A percentile compares a stretch with the other conserved stretches of the same genome.
These are phyloP conservation scores for Firmiana major DNA, from an alignment of 345 rosid species.

Conservation along the genomic window DNA sequence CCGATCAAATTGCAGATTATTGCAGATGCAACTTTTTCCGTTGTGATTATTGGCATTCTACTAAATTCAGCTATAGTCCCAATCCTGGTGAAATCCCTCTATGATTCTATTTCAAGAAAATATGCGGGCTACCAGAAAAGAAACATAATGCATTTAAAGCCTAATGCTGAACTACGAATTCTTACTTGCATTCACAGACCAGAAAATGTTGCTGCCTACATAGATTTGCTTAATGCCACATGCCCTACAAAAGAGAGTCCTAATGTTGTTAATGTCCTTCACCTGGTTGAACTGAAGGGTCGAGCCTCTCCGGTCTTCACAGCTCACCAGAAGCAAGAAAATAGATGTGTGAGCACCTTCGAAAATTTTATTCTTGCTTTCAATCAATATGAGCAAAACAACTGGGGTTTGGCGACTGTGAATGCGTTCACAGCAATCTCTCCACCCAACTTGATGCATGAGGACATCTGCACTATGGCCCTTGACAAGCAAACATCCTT, in stretches of 20 bases:
- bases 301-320: conserved; percentile 29
- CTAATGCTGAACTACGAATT: conserved; percentile 24
- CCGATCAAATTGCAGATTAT: conserved; percentile 5
- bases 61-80: conserved; percentile 32
- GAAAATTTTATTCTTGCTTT: conserved; percentile 26
- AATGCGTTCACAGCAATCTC: conserved; percentile 41
- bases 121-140: conserved; percentile 38
- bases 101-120: conserved; percentile 44
- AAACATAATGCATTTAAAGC: conserved; percentile 25
- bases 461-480: conserved; percentile 36
- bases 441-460: conserved; percentile 30
- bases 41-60: neutral
- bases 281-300: conserved; percentile 23
- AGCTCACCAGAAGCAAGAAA: conserved; percentile 20
- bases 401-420: conserved; percentile 8
- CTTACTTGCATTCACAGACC: conserved; percentile 43
- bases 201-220: conserved; percentile 24
- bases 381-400: conserved; percentile 20
- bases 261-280: conserved; percentile 23
- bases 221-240: conserved; percentile 13
- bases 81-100: conserved; percentile 34
- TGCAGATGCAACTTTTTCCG: neutral
- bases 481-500: conserved; percentile 30
- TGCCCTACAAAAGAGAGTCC: conserved; percentile 17
- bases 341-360: neutral